Base-by-base conservation (phyloP, 1,284 basidiomycete genomes). In the Leccinum subrobustum region DNA sequence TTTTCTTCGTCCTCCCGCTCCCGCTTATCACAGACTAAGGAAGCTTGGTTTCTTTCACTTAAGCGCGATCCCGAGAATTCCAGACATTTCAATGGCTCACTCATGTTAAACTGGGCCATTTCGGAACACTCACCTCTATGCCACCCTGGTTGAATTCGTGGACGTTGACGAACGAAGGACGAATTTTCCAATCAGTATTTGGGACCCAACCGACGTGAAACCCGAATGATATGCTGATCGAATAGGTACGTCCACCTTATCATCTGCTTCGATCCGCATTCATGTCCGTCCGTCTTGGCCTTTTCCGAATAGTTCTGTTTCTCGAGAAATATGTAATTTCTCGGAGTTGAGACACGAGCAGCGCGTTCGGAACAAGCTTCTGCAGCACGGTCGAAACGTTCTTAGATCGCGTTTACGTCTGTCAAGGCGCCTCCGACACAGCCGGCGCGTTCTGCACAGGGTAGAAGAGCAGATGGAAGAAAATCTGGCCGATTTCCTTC, bases 31-130 rank as follows among this genome's bases (percentile, higher is more conserved):
- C 31, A 95, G 93, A 81, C 84, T 2, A 96, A 96, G 74, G 82
- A 95, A 16, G 76, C 83, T 0, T 87, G 89, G 61, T 98, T 91
- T 69, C 83, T 86, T 61, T 72, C 78, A 5, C 83, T 95, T 60
- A 96, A 94, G 73, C 78, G 71, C 54, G 81, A 88, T 64, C 71
- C 82, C 3, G 65, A 63, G 4, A 81, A 85, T 59, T 85, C 90
- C n/a, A 88, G 88, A 64, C 95, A 97, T 72, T 98, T 97, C 79
- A 98, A 98, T 73, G 92, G 95, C 72, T 92, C 92, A 1, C 83
- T 99, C 37, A 91, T 96, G 85, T 83, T 87, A 7, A 94, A 91
- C 65, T 88, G 29, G 93, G 27, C 86, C 93, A 0, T 98, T 98
- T 76, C 88, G 93, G 29, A 98, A 99, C 29, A 4, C 29, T 0